A percentile compares a stretch with the other conserved stretches of the same genome.
Evolutionary conservation across 2,329 filamentous ascomycete genomes (phyloP).

Genomic region (Teratosphaeria epicoccoides): DNA sequence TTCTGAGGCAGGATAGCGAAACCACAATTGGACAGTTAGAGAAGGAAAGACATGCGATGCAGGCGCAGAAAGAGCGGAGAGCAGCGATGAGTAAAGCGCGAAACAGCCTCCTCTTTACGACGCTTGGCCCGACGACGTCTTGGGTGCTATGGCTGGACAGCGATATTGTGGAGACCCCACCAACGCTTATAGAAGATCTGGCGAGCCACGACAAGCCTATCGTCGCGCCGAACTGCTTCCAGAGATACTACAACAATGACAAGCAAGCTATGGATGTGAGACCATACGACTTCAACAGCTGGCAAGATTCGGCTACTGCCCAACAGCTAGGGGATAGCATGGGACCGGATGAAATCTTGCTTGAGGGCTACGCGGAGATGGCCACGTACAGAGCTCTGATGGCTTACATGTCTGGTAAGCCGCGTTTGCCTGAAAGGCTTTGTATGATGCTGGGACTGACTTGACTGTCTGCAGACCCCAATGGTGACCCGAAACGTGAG

Average conservation of each 20-base stretch:
- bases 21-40: constrained; percentile 71
- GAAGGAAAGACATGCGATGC: constrained; percentile 79
- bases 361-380: constrained; percentile 90
- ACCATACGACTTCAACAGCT: constrained; percentile 95
- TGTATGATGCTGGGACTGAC: neutral
- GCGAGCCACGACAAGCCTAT: constrained; percentile 80
- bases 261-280: constrained; percentile 63
- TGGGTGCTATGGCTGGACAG: constrained; percentile 97
- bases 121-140: constrained; percentile 75
- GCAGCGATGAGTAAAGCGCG: constrained; percentile 87
- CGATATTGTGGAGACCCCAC: constrained; percentile 82
- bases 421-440: constrained; percentile 12
- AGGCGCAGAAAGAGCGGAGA: constrained; percentile 75
- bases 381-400: constrained; percentile 85
- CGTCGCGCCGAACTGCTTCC: constrained; percentile 91
- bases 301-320: constrained; percentile 80
- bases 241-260: constrained; percentile 62
- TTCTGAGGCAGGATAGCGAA: constrained; percentile 90
- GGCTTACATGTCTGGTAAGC: constrained; percentile 62
- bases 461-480: constrained; percentile 9
- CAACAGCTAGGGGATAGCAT: constrained; percentile 65
- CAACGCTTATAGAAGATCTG: constrained; percentile 79
- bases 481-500: constrained; percentile 21
- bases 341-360: constrained; percentile 81
- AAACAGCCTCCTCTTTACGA: constrained; percentile 92